Percentiles rank a stretch among this genome's conserved stretches.
phyloP scores from a whole-genome alignment of 192 early-diverging fungal genomes.

The Irineochytrium annulatum region DNA sequence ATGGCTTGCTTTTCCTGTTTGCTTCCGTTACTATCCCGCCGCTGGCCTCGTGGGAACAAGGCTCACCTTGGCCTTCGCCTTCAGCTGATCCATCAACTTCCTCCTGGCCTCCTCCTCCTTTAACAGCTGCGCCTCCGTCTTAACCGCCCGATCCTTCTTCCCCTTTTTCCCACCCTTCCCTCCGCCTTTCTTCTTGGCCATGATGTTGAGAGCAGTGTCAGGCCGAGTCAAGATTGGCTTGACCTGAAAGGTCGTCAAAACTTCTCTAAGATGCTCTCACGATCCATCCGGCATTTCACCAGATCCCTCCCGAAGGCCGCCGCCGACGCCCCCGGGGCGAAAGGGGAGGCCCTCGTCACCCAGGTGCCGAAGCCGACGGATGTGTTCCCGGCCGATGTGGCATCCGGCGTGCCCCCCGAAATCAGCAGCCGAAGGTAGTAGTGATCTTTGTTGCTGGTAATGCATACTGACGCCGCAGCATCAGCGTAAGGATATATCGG shows the following conservation, averaged over 20 bases:
- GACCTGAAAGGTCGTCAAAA: no score
- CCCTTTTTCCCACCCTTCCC: conserved; percentile 46
- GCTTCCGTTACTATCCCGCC: background rate
- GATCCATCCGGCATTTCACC: no score
- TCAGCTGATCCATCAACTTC: conserved; percentile 42
- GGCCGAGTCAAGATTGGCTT: no score
- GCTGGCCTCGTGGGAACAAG: conserved; percentile 4
- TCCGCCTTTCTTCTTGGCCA: conserved; percentile 19
- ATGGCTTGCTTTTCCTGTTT: conserved; percentile 37
- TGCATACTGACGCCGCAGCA: no score
- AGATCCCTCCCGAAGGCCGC: no score
- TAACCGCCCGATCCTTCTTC: conserved; percentile 48
- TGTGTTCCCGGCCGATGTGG: no score
- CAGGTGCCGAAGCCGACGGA: no score
- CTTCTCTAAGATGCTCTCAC: no score
- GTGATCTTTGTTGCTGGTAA: no score
- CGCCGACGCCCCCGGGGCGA: no score
- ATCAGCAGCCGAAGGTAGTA: conserved; percentile 20
- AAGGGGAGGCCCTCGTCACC: no score
- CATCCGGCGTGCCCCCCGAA: conserved; percentile 20
- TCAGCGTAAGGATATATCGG: conserved; percentile 82
- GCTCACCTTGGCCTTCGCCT: conserved; percentile 49
- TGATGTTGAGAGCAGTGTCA: no score
- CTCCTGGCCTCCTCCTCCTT: conserved; percentile 51
- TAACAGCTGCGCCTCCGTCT: conserved; percentile 41